phyloP scores from a whole-genome alignment of 192 early-diverging fungal species.

The Radiomyces spectabilis region DNA sequence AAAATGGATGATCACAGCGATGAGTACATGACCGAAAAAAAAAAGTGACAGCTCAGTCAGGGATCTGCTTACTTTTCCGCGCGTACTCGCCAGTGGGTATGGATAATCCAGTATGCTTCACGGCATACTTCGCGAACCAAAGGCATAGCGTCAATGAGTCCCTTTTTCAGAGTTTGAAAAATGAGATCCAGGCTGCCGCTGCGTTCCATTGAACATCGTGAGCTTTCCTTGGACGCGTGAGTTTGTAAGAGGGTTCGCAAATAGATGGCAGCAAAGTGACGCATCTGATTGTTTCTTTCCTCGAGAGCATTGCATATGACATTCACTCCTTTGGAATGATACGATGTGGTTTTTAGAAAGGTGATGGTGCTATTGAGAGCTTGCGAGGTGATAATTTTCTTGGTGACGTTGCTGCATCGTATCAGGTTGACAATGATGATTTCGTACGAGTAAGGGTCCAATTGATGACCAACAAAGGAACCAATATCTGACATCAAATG shows the following conservation, averaged over 20 bases:
- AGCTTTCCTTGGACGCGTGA: slow-evolving; percentile 8
- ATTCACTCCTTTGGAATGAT: slow-evolving; percentile 17
- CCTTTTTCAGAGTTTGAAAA: slow-evolving; percentile 22
- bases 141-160: slow-evolving; percentile 26
- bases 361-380: slow-evolving; percentile 5
- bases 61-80: slow-evolving; percentile 26
- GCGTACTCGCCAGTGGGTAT: slow-evolving; percentile 20
- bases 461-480: neutral
- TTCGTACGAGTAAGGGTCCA: slow-evolving; percentile 29
- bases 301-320: slow-evolving; percentile 17
- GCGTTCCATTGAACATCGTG: slow-evolving; percentile 19
- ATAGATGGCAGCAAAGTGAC: slow-evolving; percentile 16
- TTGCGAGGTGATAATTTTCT: slow-evolving; percentile 21
- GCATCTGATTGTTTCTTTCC: slow-evolving; percentile 27
- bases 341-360: slow-evolving; percentile 20
- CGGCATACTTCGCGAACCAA: slow-evolving; percentile 23
- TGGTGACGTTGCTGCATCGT: slow-evolving; percentile 10
- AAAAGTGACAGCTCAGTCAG: neutral
- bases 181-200: slow-evolving; percentile 8
- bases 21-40: neutral
- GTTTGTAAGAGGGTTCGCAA: slow-evolving; percentile 12
- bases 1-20: neutral
- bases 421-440: slow-evolving; percentile 22
- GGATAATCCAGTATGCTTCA: slow-evolving; percentile 25
- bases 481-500: slow-evolving; percentile 19